Conservation (phyloP, 1,284 basidiomycete genomes). For the Sporisorium exsertum region DNA sequence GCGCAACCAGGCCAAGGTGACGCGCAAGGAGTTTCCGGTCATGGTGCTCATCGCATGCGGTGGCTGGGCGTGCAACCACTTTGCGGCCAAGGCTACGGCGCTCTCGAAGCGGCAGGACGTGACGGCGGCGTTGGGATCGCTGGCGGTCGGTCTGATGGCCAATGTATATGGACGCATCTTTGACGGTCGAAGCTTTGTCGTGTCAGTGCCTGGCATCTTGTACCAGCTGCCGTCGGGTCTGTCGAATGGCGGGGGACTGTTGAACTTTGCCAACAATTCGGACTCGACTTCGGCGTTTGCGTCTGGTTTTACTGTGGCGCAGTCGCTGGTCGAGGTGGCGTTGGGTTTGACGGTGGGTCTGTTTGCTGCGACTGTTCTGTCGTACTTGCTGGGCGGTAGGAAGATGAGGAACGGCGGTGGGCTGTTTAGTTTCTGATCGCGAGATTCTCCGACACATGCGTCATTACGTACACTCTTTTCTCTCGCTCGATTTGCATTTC, state of each 20-base stretch:
- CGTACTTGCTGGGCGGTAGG: conserved; percentile 59
- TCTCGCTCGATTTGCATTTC: too few species aligned
- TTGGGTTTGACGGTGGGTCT: conserved; percentile 66
- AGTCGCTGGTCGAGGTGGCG: conserved; percentile 64
- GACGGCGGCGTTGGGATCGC: conserved; percentile 74
- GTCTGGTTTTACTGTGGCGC: conserved; percentile 48
- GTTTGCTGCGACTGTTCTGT: conserved; percentile 64
- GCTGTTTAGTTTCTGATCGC: conserved; percentile 64
- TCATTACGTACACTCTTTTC: neutral
- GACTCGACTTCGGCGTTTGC: conserved; percentile 35
- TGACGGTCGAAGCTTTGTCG: conserved; percentile 80
- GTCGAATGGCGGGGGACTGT: conserved; percentile 84
- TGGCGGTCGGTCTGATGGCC: conserved; percentile 83
- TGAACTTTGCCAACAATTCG: conserved; percentile 74
- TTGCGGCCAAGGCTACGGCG: conserved; percentile 41
- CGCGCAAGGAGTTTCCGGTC: conserved; percentile 77
- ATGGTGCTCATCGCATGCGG: conserved; percentile 79
- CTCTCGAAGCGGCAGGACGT: conserved; percentile 57
- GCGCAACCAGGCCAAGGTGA: conserved; percentile 78
- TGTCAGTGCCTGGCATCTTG: conserved; percentile 76
- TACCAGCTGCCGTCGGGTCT: conserved; percentile 89
- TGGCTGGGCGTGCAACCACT: conserved; percentile 75
- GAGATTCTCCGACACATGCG: neutral
- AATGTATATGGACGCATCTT: conserved; percentile 86
- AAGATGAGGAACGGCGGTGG: conserved; percentile 59